A percentile compares a stretch with the other conserved stretches of the same genome.
Evolutionary conservation across 139 green algal species (phyloP).

Genomic region (Edaphochlamys debaryana): DNA sequence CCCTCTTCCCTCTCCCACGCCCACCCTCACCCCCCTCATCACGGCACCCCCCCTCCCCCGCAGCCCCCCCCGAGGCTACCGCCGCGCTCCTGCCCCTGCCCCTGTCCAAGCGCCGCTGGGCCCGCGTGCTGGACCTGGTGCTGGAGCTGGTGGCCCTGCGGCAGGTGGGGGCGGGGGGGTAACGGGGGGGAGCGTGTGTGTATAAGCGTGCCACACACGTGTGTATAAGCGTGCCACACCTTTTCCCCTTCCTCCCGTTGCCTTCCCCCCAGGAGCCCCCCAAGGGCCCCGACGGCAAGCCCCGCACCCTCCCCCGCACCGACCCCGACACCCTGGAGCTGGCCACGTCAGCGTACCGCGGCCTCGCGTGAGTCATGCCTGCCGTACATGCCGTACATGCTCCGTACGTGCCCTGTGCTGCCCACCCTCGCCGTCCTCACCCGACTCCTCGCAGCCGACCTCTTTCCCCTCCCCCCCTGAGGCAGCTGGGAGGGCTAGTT

Average conservation of each 20-base stretch:
- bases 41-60: neutral
- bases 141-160: conserved; percentile 1
- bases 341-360: conserved; percentile 11
- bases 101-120: neutral
- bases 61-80: neutral
- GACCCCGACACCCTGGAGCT: neutral
- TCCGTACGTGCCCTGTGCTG: neutral
- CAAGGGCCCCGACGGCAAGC: too few species aligned
- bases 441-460: neutral
- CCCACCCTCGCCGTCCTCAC: too few species aligned
- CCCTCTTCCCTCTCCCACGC: too few species aligned
- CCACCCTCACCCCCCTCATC: too few species aligned
- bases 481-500: too few species aligned
- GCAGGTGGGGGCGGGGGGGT: neutral
- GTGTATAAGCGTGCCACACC: neutral
- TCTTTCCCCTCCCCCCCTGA: neutral
- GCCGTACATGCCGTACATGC: neutral
- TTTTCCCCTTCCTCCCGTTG: neutral
- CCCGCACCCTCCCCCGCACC: too few species aligned
- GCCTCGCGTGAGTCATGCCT: neutral
- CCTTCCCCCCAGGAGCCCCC: too few species aligned
- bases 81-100: conserved; percentile 17
- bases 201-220: too few species aligned
- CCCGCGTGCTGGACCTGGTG: neutral
- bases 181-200: neutral